Conservation (phyloP, 129 eudicot genomes). For the Escallonia herrerae region DNA sequence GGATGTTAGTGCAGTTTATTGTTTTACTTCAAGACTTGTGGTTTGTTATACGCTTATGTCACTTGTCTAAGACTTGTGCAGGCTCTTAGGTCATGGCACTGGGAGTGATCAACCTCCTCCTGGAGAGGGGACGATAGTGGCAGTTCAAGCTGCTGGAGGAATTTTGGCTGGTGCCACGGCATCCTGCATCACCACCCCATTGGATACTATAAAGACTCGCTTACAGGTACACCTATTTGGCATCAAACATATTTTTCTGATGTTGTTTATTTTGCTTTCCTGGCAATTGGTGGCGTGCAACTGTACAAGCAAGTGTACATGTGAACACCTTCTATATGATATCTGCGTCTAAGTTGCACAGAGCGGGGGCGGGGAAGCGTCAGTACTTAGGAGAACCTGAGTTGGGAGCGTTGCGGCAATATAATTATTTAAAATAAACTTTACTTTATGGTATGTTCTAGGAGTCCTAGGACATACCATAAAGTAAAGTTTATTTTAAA, state of each 20-base stretch:
- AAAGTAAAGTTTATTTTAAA: too few species aligned
- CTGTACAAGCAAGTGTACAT: too few species aligned
- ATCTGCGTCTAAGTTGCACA: too few species aligned
- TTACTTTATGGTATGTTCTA: too few species aligned
- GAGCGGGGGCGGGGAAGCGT: too few species aligned
- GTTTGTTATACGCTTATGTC: not conserved
- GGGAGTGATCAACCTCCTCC: conserved; percentile 41
- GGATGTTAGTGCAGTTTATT: too few species aligned
- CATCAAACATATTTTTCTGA: not conserved
- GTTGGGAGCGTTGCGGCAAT: too few species aligned
- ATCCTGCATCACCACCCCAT: conserved; percentile 85
- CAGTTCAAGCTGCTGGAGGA: conserved; percentile 94
- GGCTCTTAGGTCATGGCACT: conserved; percentile 51
- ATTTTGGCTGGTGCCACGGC: conserved; percentile 81
- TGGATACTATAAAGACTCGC: conserved; percentile 94
- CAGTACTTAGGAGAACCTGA: too few species aligned
- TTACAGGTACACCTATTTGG: conserved; percentile 49
- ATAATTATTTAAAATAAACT: too few species aligned
- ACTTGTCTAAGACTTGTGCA: not conserved
- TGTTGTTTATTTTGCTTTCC: not conserved
- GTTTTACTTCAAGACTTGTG: not conserved
- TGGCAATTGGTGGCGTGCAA: not conserved
- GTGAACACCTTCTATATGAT: too few species aligned
- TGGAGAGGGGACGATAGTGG: conserved; percentile 33
- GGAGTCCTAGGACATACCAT: too few species aligned